These are phyloP conservation scores for Ormosia emarginata DNA, from an alignment of 306 rosid genomes.

Conservation along the genomic window DNA sequence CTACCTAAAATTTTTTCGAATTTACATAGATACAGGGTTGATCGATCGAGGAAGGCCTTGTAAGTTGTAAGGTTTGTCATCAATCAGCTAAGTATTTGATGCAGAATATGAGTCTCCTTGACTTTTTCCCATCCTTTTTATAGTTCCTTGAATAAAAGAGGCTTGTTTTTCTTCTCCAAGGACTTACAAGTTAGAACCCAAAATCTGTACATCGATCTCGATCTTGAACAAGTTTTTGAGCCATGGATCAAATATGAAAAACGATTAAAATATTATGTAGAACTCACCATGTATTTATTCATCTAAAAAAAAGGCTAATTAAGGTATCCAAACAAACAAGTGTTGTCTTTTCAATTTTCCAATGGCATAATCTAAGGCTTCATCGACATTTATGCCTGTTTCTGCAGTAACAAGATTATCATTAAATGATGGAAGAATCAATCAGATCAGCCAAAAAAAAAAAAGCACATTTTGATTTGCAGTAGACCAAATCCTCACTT, in stretches of 20 bases:
- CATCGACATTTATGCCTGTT: constrained; percentile 15
- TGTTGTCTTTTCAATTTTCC: neutral
- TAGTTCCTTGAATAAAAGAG: constrained; percentile 15
- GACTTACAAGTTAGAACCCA: neutral
- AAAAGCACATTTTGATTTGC: neutral
- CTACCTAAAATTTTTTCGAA: too few species aligned
- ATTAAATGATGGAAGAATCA: too few species aligned
- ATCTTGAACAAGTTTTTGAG: neutral
- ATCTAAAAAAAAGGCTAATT: too few species aligned
- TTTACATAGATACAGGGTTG: neutral
- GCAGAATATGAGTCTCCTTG: neutral
- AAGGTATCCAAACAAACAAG: constrained; percentile 28
- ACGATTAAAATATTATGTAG: too few species aligned
- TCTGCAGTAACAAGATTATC: neutral
- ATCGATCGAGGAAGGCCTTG: neutral
- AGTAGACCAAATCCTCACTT: constrained; percentile 40
- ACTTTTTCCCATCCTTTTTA: neutral
- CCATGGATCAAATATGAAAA: neutral
- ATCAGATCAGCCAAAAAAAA: neutral
- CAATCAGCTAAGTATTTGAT: neutral
- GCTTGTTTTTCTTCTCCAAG: neutral
- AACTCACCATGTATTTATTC: too few species aligned
- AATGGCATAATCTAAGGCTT: neutral
- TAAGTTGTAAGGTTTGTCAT: neutral
- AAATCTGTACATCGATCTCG: neutral